Base-by-base conservation (phyloP, 345 rosid genomes). In the Eucalyptus albens region DNA sequence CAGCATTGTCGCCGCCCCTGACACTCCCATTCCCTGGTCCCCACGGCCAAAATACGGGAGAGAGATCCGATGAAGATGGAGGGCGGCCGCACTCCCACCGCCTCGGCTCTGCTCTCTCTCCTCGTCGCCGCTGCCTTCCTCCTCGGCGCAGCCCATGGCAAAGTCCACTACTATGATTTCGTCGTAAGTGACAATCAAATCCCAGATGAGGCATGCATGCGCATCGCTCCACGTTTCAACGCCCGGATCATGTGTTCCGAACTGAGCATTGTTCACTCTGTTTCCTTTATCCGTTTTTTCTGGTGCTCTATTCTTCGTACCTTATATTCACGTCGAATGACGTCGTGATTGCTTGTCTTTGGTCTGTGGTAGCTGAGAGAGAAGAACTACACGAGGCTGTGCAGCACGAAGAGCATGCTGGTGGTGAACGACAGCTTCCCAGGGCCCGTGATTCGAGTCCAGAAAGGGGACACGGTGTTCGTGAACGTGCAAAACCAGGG, bases 371-470 rank as follows among this genome's bases (percentile, higher is more conserved):
- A 89, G 90, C 67, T 89, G 86, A 89, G 44, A 27, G 88, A 65
- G 88, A 89, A 50, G 2, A 89, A 89, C 86, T 87, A 67, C 45
- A 89, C 89, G 80, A 91, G 88, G 89, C 62, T 87, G 17, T 59
- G 88, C 89, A 49, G 59, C 12, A 89, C 89, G 80, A 90, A 82
- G 89, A 87, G 87, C 81, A 87, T 90, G 87, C 26, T 90, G 91
- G 65, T 49, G 80, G 89, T 90, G 51, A 90, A 90, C 49, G 89
- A 87, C 55, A 80, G 87, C 81, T 87, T 90, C 82, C 91, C 91
- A 10, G 91, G 91, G 44, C 91, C 91, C 3, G 50, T 37, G 81
- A 44, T 90, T 15, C 56, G 89, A 42, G 87, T 90, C 80, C 89
- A 59, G 24, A 80, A 77, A 55, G 91, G 91, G 9, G 91, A 90